Conservation (phyloP, 306 rosid genomes). For the Prunus mira region DNA sequence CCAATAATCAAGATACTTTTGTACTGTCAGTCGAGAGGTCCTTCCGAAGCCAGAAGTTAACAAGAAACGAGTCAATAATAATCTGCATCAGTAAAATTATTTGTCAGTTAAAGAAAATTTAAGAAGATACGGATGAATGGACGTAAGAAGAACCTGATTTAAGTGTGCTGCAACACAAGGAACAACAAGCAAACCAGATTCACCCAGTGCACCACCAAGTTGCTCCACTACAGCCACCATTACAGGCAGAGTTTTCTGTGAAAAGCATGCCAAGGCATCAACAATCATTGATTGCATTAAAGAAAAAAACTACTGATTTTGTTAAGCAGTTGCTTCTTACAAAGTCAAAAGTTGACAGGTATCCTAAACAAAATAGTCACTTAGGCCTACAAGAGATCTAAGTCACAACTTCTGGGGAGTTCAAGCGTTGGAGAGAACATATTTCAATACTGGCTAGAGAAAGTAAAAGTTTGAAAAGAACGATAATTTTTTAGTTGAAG, state of each 20-base stretch:
- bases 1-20: constrained; percentile 35
- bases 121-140: neutral
- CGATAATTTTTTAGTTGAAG: neutral
- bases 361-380: neutral
- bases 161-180: constrained; percentile 95
- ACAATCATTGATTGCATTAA: neutral
- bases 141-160: constrained; percentile 68
- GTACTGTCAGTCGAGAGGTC: constrained; percentile 29
- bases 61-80: constrained; percentile 62
- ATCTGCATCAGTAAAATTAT: constrained; percentile 39
- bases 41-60: constrained; percentile 51
- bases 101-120: constrained; percentile 24
- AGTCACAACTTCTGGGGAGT: neutral
- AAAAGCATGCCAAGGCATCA: constrained; percentile 14
- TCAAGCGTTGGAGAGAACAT: neutral
- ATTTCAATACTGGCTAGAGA: neutral
- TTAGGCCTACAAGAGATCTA: neutral
- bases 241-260: constrained; percentile 91
- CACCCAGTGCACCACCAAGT: constrained; percentile 80
- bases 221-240: constrained; percentile 92
- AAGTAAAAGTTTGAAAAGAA: neutral
- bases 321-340: neutral
- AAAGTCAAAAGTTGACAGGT: neutral
- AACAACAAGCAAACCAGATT: constrained; percentile 85
- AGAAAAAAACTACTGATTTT: neutral